phyloP scores from a whole-genome alignment of 2,329 filamentous ascomycete genomes.

The Capronia coronata region DNA sequence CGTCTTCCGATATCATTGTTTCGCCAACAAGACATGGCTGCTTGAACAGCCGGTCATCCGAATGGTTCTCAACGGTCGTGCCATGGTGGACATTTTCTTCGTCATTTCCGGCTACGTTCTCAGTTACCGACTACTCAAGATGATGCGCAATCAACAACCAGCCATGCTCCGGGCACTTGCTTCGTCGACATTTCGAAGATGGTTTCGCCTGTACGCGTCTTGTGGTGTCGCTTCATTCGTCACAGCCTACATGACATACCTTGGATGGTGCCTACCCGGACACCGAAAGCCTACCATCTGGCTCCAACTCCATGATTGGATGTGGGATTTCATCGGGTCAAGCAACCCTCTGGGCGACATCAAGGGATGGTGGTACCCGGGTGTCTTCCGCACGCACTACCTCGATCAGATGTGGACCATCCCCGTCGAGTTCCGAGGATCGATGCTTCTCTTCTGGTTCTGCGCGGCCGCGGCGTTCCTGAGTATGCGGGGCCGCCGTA shows the following conservation, averaged over 20 bases:
- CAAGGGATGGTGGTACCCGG: slow-evolving; percentile 14
- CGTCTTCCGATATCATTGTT: slow-evolving; percentile 17
- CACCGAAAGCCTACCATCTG: slow-evolving; percentile 3
- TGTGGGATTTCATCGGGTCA: slow-evolving; percentile 12
- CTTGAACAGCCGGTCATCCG: slow-evolving; percentile 14
- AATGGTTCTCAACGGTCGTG: slow-evolving; percentile 19
- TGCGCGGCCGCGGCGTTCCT: slow-evolving; percentile 11
- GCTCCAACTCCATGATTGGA: slow-evolving; percentile 22
- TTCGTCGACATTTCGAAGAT: slow-evolving; percentile 40
- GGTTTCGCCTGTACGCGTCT: slow-evolving; percentile 33
- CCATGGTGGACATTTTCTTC: slow-evolving; percentile 43
- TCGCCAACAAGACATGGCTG: slow-evolving; percentile 16
- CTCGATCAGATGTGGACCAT: slow-evolving; percentile 37
- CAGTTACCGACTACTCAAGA: slow-evolving; percentile 36
- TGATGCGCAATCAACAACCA: slow-evolving; percentile 16
- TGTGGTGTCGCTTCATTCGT: slow-evolving; percentile 11
- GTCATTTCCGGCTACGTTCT: slow-evolving; percentile 45
- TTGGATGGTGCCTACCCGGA: slow-evolving; percentile 13
- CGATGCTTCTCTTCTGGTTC: slow-evolving; percentile 29
- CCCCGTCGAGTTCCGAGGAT: slow-evolving; percentile 42
- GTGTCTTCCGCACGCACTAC: slow-evolving; percentile 16
- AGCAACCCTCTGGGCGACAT: slow-evolving; percentile 19
- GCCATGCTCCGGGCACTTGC: slow-evolving; percentile 11
- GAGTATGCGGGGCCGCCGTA: slow-evolving; percentile 3
- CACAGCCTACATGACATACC: slow-evolving; percentile 6